phyloP scores from a whole-genome alignment of 805 yeast species.

The Lachancea fermentati region DNA sequence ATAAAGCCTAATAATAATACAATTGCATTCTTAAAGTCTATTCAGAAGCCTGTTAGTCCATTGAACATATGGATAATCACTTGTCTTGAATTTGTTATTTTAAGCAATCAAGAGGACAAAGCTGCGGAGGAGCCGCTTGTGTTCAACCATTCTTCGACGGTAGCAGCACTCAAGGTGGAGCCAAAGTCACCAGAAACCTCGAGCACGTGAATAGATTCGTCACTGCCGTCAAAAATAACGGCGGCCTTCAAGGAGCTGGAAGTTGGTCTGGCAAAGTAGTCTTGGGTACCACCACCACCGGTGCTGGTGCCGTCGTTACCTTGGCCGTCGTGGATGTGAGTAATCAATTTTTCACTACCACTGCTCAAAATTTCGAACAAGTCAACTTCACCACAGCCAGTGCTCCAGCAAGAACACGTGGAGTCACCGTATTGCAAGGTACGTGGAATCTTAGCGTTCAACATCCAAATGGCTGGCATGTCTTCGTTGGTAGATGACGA shows the following conservation, averaged over 20 bases:
- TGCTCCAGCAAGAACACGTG: slow-evolving; percentile 89
- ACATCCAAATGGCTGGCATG: slow-evolving; percentile 98
- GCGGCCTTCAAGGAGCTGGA: slow-evolving; percentile 79
- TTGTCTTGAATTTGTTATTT: too few species aligned
- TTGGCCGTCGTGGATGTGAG: slow-evolving; percentile 82
- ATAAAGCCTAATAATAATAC: slow-evolving; percentile 6
- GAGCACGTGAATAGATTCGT: slow-evolving; percentile 47
- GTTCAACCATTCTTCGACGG: slow-evolving; percentile 56
- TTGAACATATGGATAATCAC: background rate
- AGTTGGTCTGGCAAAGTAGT: slow-evolving; percentile 86
- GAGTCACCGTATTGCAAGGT: slow-evolving; percentile 86
- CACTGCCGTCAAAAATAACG: slow-evolving; percentile 59
- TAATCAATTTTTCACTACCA: slow-evolving; percentile 69
- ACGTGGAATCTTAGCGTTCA: slow-evolving; percentile 95
- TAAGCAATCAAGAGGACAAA: too few species aligned
- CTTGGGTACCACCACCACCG: slow-evolving; percentile 86
- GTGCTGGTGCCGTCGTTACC: slow-evolving; percentile 49
- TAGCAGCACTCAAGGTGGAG: slow-evolving; percentile 46
- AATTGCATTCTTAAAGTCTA: slow-evolving; percentile 2
- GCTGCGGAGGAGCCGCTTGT: slow-evolving; percentile 45
- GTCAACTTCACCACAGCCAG: slow-evolving; percentile 98
- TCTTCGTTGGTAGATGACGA: slow-evolving; percentile 58
- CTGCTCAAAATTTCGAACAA: slow-evolving; percentile 79
- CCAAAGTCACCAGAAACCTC: slow-evolving; percentile 56
- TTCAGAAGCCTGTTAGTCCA: background rate